Conservation (phyloP, 2,329 filamentous ascomycete genomes). For the Fusarium redolens region DNA sequence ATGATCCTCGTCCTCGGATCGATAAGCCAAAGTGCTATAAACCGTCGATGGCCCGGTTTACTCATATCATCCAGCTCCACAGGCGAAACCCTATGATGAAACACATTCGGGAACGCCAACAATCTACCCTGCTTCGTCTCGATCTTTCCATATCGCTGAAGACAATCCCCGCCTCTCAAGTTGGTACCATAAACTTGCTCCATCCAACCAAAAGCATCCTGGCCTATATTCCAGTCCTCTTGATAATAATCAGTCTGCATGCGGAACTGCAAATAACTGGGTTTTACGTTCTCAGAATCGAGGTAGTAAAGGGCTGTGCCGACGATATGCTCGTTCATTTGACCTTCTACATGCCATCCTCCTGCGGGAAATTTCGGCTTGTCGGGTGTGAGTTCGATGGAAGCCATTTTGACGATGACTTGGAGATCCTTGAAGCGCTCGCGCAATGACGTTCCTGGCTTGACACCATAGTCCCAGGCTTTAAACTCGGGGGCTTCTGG, state of each 20-base stretch:
- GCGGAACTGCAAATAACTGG: conserved; percentile 34
- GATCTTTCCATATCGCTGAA: conserved; percentile 34
- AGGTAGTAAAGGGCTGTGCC: conserved; percentile 45
- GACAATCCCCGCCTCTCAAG: neutral
- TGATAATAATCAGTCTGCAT: conserved; percentile 18
- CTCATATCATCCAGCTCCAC: conserved; percentile 61
- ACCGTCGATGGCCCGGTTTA: conserved; percentile 62
- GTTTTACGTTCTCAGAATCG: conserved; percentile 39
- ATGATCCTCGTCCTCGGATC: conserved; percentile 58
- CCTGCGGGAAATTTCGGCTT: conserved; percentile 41
- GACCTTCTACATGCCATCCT: conserved; percentile 42
- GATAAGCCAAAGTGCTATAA: conserved; percentile 65
- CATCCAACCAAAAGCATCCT: conserved; percentile 6
- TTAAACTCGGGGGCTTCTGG: conserved; percentile 31
- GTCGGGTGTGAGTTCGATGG: conserved; percentile 16
- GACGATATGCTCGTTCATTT: conserved; percentile 46
- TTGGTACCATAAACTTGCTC: conserved; percentile 20
- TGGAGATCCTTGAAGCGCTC: conserved; percentile 52
- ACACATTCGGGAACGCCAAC: conserved; percentile 36
- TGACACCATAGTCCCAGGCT: conserved; percentile 52
- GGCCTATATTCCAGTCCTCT: neutral
- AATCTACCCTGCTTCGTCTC: conserved; percentile 33
- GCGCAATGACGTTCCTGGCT: conserved; percentile 5
- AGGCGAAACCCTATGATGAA: conserved; percentile 40
- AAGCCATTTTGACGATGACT: conserved; percentile 69